Conservation (phyloP, 176 grass and related monocot genomes). For the Raddia guianensis region DNA sequence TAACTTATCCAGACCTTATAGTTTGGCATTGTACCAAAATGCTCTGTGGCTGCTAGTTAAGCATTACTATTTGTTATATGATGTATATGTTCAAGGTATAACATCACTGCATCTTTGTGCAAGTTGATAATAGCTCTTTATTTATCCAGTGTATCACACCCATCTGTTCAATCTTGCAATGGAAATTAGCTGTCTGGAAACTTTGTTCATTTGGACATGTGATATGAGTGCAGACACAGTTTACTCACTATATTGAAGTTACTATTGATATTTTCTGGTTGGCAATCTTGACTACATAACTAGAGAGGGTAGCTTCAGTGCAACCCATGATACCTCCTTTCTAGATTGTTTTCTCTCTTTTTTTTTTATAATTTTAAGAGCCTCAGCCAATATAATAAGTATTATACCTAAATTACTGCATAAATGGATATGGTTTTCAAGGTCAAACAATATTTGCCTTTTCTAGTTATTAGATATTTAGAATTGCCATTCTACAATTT, state of each 20-base stretch:
- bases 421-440: background rate
- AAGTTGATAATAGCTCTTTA: background rate
- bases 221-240: background rate
- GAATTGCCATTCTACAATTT: background rate
- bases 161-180: background rate
- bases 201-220: background rate
- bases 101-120: background rate
- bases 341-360: background rate
- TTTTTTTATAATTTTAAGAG: background rate
- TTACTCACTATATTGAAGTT: background rate
- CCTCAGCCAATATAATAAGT: background rate
- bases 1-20: slow-evolving; percentile 5
- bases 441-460: background rate
- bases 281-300: background rate
- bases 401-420: background rate
- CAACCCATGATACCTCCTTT: background rate
- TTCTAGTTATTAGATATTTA: slow-evolving; percentile 1
- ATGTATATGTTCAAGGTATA: background rate
- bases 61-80: background rate
- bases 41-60: background rate
- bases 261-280: background rate
- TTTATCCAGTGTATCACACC: background rate
- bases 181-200: background rate
- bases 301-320: background rate
- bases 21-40: background rate